These are phyloP conservation scores for Exophiala sideris DNA, from an alignment of 2,329 filamentous ascomycete genomes.

Conservation along the genomic window DNA sequence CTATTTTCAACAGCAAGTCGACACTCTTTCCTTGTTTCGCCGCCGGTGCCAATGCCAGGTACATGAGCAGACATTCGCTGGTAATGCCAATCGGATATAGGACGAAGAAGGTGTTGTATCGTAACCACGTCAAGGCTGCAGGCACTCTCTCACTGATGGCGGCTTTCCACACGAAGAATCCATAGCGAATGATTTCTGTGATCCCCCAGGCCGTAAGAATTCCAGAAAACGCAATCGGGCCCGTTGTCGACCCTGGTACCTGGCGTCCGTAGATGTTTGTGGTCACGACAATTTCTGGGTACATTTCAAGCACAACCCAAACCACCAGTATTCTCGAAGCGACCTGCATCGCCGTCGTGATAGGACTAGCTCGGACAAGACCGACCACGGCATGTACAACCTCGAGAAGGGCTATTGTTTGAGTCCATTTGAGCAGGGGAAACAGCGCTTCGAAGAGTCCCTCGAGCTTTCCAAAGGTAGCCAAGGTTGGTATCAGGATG, in stretches of 20 bases:
- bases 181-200: slow-evolving; percentile 91
- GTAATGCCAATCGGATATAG: slow-evolving; percentile 89
- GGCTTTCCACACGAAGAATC: slow-evolving; percentile 78
- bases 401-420: slow-evolving; percentile 80
- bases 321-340: slow-evolving; percentile 81
- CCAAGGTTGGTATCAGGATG: slow-evolving; percentile 51
- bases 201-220: slow-evolving; percentile 76
- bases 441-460: slow-evolving; percentile 47
- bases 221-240: slow-evolving; percentile 38
- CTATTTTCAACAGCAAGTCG: slow-evolving; percentile 59
- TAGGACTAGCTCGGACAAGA: slow-evolving; percentile 77
- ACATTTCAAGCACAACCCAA: slow-evolving; percentile 75
- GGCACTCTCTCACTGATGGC: slow-evolving; percentile 55
- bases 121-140: slow-evolving; percentile 68
- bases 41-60: slow-evolving; percentile 60
- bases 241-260: slow-evolving; percentile 18
- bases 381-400: slow-evolving; percentile 76
- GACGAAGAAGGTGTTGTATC: slow-evolving; percentile 84
- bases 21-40: slow-evolving; percentile 52
- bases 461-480: slow-evolving; percentile 45
- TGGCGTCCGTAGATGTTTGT: slow-evolving; percentile 29
- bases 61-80: slow-evolving; percentile 81
- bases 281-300: slow-evolving; percentile 69
- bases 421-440: slow-evolving; percentile 58
- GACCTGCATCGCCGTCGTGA: slow-evolving; percentile 89